phyloP scores from a whole-genome alignment of 1,284 basidiomycete genomes.

The Waitea zeae region DNA sequence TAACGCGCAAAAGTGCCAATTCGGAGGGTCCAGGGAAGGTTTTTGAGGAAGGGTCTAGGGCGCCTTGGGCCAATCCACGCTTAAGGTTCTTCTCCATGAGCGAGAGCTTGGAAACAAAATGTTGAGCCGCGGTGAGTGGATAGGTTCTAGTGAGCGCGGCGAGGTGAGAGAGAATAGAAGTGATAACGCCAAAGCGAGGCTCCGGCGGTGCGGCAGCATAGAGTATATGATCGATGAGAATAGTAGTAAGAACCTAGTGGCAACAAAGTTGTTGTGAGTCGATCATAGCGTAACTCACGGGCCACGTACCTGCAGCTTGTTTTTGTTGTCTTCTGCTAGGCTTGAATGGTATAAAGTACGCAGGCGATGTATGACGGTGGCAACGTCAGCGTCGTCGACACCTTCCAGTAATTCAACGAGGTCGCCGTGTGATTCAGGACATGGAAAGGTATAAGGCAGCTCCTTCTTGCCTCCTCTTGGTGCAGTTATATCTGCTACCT shows the following conservation, averaged over 20 bases:
- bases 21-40: conserved; percentile 87
- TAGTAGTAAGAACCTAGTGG: conserved; percentile 48
- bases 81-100: conserved; percentile 93
- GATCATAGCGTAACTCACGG: conserved; percentile 2
- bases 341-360: conserved; percentile 85
- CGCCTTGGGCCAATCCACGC: conserved; percentile 65
- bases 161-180: conserved; percentile 69
- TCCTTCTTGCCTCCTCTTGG: no score
- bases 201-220: conserved; percentile 51
- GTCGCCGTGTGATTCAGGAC: conserved; percentile 76
- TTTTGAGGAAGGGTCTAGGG: conserved; percentile 43
- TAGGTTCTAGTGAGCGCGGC: conserved; percentile 68
- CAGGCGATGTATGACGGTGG: conserved; percentile 82
- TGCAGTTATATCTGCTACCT: conserved; percentile 8
- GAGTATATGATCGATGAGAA: conserved; percentile 88
- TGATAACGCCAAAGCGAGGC: conserved; percentile 44
- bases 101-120: conserved; percentile 70
- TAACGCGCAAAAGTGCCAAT: conserved; percentile 64
- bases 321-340: conserved; percentile 81
- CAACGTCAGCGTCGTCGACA: conserved; percentile 55
- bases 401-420: conserved; percentile 70
- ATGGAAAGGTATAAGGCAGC: conserved; percentile 85
- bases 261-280: background rate
- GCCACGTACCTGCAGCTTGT: conserved; percentile 63
- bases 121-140: conserved; percentile 63